These are phyloP conservation scores for Panaeolus cyanescens DNA, from an alignment of 768 basidiomycete species.

Conservation along the genomic window DNA sequence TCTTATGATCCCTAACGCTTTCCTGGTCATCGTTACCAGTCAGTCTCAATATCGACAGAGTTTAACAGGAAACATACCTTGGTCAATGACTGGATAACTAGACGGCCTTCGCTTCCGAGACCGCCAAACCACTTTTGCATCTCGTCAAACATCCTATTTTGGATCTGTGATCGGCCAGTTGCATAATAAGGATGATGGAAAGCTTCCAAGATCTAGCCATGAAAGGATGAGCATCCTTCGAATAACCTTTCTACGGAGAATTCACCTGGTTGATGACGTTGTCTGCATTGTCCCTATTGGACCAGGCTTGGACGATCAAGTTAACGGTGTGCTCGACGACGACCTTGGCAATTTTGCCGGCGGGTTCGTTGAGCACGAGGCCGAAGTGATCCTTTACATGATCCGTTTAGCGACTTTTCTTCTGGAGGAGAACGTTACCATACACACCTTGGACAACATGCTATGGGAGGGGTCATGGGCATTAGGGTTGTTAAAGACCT, in stretches of 20 bases:
- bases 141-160: slow-evolving; percentile 59
- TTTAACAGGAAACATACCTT: slow-evolving; percentile 43
- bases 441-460: slow-evolving; percentile 63
- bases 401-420: neutral
- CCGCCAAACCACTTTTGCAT: slow-evolving; percentile 56
- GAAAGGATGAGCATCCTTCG: neutral
- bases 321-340: slow-evolving; percentile 65
- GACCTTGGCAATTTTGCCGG: slow-evolving; percentile 69
- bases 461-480: slow-evolving; percentile 78
- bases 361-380: slow-evolving; percentile 73
- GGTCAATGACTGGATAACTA: slow-evolving; percentile 50
- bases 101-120: slow-evolving; percentile 44
- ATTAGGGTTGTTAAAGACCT: slow-evolving; percentile 67
- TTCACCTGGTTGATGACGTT: slow-evolving; percentile 45
- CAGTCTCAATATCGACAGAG: neutral
- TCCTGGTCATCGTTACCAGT: slow-evolving; percentile 34
- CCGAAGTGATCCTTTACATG: slow-evolving; percentile 72
- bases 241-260: neutral
- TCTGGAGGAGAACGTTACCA: neutral
- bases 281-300: slow-evolving; percentile 44
- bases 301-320: slow-evolving; percentile 62
- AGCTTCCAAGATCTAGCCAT: slow-evolving; percentile 52
- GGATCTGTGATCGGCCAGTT: slow-evolving; percentile 51
- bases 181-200: slow-evolving; percentile 76
- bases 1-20: slow-evolving; percentile 54